A percentile compares a stretch with the other conserved stretches of the same genome.
Evolutionary conservation across 176 grass and related monocot genomes (phyloP).

Genomic region (Thinopyrum elongatum): DNA sequence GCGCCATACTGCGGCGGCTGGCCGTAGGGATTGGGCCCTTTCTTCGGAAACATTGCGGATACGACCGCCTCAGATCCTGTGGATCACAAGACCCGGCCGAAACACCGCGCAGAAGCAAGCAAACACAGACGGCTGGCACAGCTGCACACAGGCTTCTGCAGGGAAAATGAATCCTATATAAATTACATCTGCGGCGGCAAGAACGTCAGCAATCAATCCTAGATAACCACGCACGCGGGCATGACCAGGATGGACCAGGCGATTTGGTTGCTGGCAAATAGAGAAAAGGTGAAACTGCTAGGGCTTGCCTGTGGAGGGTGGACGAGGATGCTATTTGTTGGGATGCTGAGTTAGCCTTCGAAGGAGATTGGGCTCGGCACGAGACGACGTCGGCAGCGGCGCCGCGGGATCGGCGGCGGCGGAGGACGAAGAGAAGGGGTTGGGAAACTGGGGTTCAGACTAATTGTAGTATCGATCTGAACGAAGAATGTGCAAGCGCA

Average conservation of each 20-base stretch:
- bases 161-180: background rate
- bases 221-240: background rate
- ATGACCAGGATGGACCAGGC: background rate
- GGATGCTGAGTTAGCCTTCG: background rate
- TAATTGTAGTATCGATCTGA: background rate
- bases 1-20: slow-evolving; percentile 41
- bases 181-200: background rate
- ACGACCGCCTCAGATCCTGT: background rate
- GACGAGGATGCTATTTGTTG: background rate
- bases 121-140: background rate
- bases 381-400: background rate
- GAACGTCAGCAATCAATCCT: background rate
- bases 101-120: background rate
- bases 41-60: slow-evolving; percentile 41
- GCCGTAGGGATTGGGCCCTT: slow-evolving; percentile 48
- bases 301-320: background rate
- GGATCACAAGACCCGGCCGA: background rate
- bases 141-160: background rate
- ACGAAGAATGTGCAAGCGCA: background rate
- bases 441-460: background rate
- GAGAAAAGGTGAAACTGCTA: background rate
- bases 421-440: background rate
- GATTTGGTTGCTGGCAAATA: background rate
- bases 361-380: background rate
- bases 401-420: background rate